Evolutionary conservation across 257 asterid species (phyloP).

Genomic region (Phtheirospermum japonicum): DNA sequence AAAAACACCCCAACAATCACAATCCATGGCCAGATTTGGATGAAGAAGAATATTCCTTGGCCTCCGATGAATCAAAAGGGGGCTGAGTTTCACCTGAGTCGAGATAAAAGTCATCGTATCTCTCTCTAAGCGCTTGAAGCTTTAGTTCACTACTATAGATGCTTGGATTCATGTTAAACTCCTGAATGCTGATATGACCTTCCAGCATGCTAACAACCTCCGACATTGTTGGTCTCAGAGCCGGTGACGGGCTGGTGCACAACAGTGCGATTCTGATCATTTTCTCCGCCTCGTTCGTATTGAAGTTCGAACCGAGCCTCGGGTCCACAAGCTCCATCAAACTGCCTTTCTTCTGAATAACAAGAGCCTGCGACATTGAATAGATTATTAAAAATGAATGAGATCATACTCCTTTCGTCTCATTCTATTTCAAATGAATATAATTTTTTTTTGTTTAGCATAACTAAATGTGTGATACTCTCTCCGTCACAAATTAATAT

Average conservation of each 20-base stretch:
- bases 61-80: conserved; percentile 9
- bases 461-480: no score
- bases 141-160: conserved; percentile 39
- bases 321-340: conserved; percentile 58
- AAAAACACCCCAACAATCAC: no score
- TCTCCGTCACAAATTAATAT: no score
- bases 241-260: conserved; percentile 67
- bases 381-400: no score
- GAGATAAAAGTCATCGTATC: conserved; percentile 33
- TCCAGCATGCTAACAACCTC: conserved; percentile 54
- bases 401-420: no score
- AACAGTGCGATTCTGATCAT: conserved; percentile 48
- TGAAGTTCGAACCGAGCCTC: conserved; percentile 38
- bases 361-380: conserved; percentile 45
- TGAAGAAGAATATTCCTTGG: conserved; percentile 13
- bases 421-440: no score
- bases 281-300: conserved; percentile 41
- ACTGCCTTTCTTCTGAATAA: conserved; percentile 44
- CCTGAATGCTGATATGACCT: conserved; percentile 40
- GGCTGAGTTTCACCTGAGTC: conserved; percentile 26
- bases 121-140: conserved; percentile 46
- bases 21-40: background rate
- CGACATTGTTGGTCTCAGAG: conserved; percentile 64
- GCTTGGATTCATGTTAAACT: conserved; percentile 40
- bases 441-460: no score